These are phyloP conservation scores for Fereydounia khargensis DNA, from an alignment of 1,284 basidiomycete species.

Conservation along the genomic window DNA sequence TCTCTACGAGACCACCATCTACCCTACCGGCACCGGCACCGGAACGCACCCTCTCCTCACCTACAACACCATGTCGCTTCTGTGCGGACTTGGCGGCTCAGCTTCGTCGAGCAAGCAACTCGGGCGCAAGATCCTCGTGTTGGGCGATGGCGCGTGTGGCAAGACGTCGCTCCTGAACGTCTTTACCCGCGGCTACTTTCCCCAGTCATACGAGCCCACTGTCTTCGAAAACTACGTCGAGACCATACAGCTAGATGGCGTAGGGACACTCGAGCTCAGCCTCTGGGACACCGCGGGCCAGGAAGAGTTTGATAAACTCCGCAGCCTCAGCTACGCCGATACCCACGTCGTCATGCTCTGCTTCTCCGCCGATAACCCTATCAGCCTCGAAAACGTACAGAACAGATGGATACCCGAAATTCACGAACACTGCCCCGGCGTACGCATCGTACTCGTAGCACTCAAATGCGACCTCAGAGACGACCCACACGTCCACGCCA, in stretches of 20 bases:
- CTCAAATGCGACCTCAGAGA: constrained; percentile 92
- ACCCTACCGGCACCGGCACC: too few species aligned
- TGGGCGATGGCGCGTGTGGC: constrained; percentile 62
- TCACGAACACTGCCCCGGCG: constrained; percentile 82
- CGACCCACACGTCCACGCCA: constrained; percentile 68
- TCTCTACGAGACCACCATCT: too few species aligned
- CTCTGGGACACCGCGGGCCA: constrained; percentile 97
- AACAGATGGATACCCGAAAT: constrained; percentile 82
- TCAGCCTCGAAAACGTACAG: constrained; percentile 79
- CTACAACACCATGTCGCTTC: too few species aligned
- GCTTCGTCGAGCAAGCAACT: background rate
- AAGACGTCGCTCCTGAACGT: constrained; percentile 32
- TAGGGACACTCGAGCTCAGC: constrained; percentile 67
- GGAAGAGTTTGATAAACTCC: constrained; percentile 89
- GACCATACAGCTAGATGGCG: constrained; percentile 64
- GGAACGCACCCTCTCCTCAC: too few species aligned
- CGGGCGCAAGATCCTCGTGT: constrained; percentile 76
- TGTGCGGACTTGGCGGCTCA: too few species aligned
- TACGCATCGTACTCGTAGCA: constrained; percentile 69
- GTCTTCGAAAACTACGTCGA: constrained; percentile 81
- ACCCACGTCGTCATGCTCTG: constrained; percentile 68
- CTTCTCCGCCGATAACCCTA: constrained; percentile 61
- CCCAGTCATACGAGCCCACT: constrained; percentile 52
- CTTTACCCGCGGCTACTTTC: constrained; percentile 29
- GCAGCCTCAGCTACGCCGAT: constrained; percentile 88